Conservation (phyloP, 2,329 filamentous ascomycete species). For the Fusarium illudens region DNA sequence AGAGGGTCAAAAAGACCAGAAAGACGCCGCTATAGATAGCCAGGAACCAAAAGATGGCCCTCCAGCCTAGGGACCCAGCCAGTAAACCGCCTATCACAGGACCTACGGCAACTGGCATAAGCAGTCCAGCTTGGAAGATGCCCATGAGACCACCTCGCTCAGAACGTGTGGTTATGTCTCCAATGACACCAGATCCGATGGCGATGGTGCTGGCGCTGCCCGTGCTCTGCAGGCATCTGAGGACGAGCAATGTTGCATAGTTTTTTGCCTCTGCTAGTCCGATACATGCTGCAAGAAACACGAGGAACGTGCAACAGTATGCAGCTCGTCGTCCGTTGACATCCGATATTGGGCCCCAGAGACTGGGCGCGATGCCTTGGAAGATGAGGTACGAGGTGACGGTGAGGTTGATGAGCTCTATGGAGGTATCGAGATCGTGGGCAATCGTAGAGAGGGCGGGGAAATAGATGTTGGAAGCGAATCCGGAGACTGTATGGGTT, state of each 20-base stretch:
- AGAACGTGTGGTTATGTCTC: conserved; percentile 42
- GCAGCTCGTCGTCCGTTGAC: conserved; percentile 54
- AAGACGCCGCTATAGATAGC: conserved; percentile 24
- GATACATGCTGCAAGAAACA: conserved; percentile 59
- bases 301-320: conserved; percentile 55
- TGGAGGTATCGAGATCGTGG: conserved; percentile 51
- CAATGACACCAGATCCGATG: conserved; percentile 45
- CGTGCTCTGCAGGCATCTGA: conserved; percentile 57
- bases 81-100: conserved; percentile 55
- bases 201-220: conserved; percentile 54
- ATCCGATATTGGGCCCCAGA: conserved; percentile 61
- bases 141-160: conserved; percentile 45
- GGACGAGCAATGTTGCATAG: conserved; percentile 53
- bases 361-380: conserved; percentile 62
- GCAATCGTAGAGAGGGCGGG: conserved; percentile 57
- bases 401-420: conserved; percentile 53
- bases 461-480: conserved; percentile 58
- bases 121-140: conserved; percentile 37
- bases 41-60: conserved; percentile 33
- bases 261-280: conserved; percentile 54
- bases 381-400: conserved; percentile 61
- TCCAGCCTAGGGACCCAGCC: conserved; percentile 39
- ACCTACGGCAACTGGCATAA: conserved; percentile 54
- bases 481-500: conserved; percentile 48
- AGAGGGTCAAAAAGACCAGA: neutral